Base-by-base conservation (phyloP, 768 basidiomycete genomes). In the Tulasnella sp. region DNA sequence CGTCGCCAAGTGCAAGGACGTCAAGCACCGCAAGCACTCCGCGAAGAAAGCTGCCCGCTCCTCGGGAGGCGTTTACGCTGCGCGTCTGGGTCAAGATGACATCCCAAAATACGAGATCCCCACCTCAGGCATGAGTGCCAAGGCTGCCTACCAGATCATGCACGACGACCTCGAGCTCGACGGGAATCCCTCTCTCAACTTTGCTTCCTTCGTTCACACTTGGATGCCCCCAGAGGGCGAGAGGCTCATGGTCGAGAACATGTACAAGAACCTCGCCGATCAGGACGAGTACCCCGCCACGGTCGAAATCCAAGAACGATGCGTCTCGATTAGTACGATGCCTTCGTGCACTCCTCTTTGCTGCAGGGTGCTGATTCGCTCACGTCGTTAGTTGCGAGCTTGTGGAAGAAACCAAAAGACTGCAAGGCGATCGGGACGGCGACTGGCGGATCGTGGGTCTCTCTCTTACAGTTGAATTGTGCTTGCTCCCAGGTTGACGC, bases 251-350 rank as follows among this genome's bases (percentile, higher is more conserved):
- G 80, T 87, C 77, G 92, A 92, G 84, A 91, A 92, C 83, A 87
- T 91, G 76, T 80, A 74, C 71, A 77, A 83, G 84, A 92, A 92
- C 83, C 84, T 92, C 42, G 91, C 92, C 48, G 92, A 92, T 83
- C 88, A 89, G 81, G 92, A 92, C 80, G 92, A 93, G 82, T 92
- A 92, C 83, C 91, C 92, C 21, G 88, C 89, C 0, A 87, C 89
- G 10, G 86, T 88, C 74, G 82, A 86, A 44, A 86, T 90, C 42
- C 88, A 88, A 82, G 85, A 86, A 4, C 87, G 87, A 72, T 87
- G 88, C 82, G 84, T 89, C 74, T 81, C 76, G 27, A 81, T 79
- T 21, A 46, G 75, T 81, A 58, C 9, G 79, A 76, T 21, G 0
- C 24, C 24, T 52, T 68, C 2, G 12, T 34, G 75, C 2, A 27